phyloP scores from a whole-genome alignment of 2,329 filamentous ascomycete genomes.

The Colletotrichum filicis region DNA sequence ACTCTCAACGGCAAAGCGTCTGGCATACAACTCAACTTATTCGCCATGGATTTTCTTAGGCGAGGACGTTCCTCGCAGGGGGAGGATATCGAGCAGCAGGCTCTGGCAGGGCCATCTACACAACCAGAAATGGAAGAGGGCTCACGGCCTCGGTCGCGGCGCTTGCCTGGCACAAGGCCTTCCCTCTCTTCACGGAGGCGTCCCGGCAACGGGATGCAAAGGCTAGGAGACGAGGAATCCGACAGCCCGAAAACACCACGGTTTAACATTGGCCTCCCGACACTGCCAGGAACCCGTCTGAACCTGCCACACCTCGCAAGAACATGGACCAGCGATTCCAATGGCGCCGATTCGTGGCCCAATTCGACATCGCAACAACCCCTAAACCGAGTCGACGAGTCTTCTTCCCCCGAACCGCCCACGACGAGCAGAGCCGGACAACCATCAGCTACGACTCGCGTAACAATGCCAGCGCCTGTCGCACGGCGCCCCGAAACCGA shows the following conservation, averaged over 20 bases:
- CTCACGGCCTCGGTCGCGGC: slow-evolving; percentile 8
- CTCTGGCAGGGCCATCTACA: slow-evolving; percentile 13
- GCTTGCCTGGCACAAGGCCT: slow-evolving; percentile 17
- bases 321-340: slow-evolving; percentile 50
- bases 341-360: slow-evolving; percentile 37
- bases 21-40: background rate
- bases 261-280: slow-evolving; percentile 49
- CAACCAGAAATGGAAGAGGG: slow-evolving; percentile 33
- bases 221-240: slow-evolving; percentile 39
- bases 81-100: slow-evolving; percentile 27
- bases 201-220: slow-evolving; percentile 14
- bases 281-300: slow-evolving; percentile 53
- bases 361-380: slow-evolving; percentile 29
- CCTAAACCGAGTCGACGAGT: slow-evolving; percentile 34
- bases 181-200: slow-evolving; percentile 8
- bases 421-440: slow-evolving; percentile 12
- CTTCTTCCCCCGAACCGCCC: slow-evolving; percentile 25
- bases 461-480: slow-evolving; percentile 21
- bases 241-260: slow-evolving; percentile 61
- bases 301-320: slow-evolving; percentile 53
- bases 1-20: background rate
- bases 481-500: slow-evolving; percentile 14
- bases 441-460: background rate
- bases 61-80: slow-evolving; percentile 14
- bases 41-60: slow-evolving; percentile 30